These are phyloP conservation scores for Piromyces sp. DNA, from an alignment of 192 early-diverging fungal genomes.

Conservation along the genomic window DNA sequence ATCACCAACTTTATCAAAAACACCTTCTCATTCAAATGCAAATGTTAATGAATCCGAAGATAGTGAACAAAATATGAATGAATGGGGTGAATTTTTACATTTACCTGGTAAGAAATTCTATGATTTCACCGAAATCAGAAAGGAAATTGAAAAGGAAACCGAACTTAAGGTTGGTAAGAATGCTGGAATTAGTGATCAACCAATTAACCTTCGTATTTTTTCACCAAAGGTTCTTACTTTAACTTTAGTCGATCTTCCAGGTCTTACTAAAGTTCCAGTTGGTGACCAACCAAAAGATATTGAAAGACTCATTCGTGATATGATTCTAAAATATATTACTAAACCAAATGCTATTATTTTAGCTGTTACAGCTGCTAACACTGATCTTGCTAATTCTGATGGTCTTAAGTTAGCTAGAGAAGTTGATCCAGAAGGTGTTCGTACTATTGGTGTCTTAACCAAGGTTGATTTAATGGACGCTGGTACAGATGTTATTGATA, in stretches of 20 bases:
- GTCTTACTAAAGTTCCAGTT: conserved; percentile 97
- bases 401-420: conserved; percentile 96
- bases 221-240: conserved; percentile 97
- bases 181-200: conserved; percentile 76
- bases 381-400: conserved; percentile 97
- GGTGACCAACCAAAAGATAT: conserved; percentile 99
- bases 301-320: conserved; percentile 93
- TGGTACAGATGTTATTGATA: conserved; percentile 98
- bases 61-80: conserved; percentile 44
- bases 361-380: conserved; percentile 93
- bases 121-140: conserved; percentile 91
- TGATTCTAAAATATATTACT: conserved; percentile 92
- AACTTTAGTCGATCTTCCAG: conserved; percentile 96
- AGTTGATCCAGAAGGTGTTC: conserved; percentile 93
- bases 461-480: conserved; percentile 99
- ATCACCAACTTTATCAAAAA: conserved; percentile 15
- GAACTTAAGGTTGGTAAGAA: conserved; percentile 34
- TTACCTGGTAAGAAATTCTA: conserved; percentile 89
- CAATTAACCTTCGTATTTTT: conserved; percentile 93
- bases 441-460: conserved; percentile 98
- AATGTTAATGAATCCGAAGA: conserved; percentile 2
- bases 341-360: conserved; percentile 97
- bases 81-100: conserved; percentile 99
- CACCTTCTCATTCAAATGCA: background rate
- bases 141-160: conserved; percentile 87